These are phyloP conservation scores for Trichoderma lentiforme DNA, from an alignment of 2,329 filamentous ascomycete species.

Conservation along the genomic window DNA sequence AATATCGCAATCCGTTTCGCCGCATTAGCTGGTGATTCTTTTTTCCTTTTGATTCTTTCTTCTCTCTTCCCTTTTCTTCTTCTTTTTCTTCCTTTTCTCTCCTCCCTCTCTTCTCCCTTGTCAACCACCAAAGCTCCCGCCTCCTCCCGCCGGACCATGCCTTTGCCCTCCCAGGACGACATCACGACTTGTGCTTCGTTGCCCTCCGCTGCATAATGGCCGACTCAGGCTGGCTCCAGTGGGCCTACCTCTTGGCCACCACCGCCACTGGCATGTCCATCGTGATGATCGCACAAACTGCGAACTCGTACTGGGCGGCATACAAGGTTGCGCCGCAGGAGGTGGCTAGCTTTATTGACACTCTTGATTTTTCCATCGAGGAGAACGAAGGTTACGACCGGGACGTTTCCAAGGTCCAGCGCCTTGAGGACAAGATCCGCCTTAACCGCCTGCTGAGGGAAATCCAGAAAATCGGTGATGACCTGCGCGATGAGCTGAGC, in stretches of 20 bases:
- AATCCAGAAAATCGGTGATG: constrained; percentile 59
- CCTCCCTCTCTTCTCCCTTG: background rate
- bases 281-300: constrained; percentile 51
- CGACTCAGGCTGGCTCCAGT: constrained; percentile 50
- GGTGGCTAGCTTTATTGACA: constrained; percentile 55
- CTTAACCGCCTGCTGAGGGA: constrained; percentile 56
- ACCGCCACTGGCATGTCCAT: constrained; percentile 56
- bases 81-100: background rate
- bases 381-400: constrained; percentile 64
- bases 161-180: constrained; percentile 14
- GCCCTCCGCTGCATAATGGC: constrained; percentile 42
- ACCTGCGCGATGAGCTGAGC: constrained; percentile 59
- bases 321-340: constrained; percentile 58
- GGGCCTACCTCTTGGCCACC: constrained; percentile 56
- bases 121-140: background rate
- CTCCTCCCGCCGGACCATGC: constrained; percentile 1
- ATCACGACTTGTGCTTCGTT: constrained; percentile 21
- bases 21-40: background rate
- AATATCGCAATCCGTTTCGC: constrained; percentile 7
- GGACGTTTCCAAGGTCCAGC: constrained; percentile 55
- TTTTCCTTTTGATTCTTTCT: background rate
- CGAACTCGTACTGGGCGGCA: constrained; percentile 51
- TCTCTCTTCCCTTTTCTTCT: background rate
- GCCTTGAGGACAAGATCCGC: constrained; percentile 61
- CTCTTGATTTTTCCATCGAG: constrained; percentile 58